phyloP scores from a whole-genome alignment of 495 filamentous ascomycete species.

The Astrothelium macrocarpum region DNA sequence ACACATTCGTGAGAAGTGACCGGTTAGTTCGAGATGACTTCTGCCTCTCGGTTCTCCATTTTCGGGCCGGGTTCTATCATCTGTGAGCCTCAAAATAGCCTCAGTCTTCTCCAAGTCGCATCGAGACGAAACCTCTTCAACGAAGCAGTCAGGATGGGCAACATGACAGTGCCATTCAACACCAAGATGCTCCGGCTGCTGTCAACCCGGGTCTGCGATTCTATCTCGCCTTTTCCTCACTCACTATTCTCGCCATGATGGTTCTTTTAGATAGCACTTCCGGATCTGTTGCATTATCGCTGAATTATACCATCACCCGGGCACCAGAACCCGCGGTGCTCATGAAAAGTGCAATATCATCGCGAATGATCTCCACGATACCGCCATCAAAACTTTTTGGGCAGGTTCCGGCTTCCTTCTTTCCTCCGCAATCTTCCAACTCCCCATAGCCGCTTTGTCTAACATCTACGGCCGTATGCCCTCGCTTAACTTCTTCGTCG shows the following conservation, averaged over 20 bases:
- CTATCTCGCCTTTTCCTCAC: constrained; percentile 41
- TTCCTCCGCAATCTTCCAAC: constrained; percentile 35
- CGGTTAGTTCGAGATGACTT: too few relatives aligned
- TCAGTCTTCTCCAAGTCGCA: too few relatives aligned
- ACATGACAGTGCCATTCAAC: background rate
- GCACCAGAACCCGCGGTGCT: too few relatives aligned
- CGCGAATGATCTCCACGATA: constrained; percentile 39
- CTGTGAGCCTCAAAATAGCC: too few relatives aligned
- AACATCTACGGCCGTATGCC: constrained; percentile 41
- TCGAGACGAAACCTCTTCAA: too few relatives aligned
- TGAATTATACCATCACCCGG: background rate
- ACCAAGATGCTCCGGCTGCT: background rate
- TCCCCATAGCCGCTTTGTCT: constrained; percentile 33
- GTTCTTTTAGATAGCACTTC: constrained; percentile 67
- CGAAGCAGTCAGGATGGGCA: background rate
- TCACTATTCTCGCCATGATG: constrained; percentile 54
- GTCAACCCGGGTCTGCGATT: constrained; percentile 36
- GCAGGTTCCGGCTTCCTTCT: constrained; percentile 48
- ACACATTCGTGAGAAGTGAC: too few relatives aligned
- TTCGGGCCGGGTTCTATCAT: too few relatives aligned
- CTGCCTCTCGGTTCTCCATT: too few relatives aligned
- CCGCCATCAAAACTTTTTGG: constrained; percentile 53
- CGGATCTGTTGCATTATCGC: constrained; percentile 59
- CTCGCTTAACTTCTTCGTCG: constrained; percentile 40
- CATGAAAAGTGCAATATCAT: too few relatives aligned